phyloP scores from a whole-genome alignment of 805 yeast species.

The Kodamaea hsintzibuensis region DNA sequence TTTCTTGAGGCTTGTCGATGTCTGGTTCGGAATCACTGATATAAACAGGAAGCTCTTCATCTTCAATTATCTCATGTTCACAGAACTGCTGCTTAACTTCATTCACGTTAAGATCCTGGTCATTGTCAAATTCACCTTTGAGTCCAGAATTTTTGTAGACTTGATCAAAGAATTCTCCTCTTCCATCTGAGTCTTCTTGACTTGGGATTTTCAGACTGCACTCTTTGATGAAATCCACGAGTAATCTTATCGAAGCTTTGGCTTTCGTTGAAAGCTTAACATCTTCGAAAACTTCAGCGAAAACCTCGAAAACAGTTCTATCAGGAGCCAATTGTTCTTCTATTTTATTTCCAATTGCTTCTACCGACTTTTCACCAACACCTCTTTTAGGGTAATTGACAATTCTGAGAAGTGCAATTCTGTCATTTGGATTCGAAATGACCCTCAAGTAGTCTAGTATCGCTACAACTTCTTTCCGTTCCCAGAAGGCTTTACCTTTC shows the following conservation, averaged over 20 bases:
- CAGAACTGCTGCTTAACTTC: conserved; percentile 41
- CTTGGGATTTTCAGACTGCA: conserved; percentile 15
- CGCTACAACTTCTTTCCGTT: conserved; percentile 62
- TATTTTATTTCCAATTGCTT: conserved; percentile 25
- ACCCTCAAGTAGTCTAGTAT: conserved; percentile 67
- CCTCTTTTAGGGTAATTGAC: conserved; percentile 66
- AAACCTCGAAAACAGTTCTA: background rate
- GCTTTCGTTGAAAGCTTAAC: conserved; percentile 16
- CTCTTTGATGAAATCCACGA: conserved; percentile 26
- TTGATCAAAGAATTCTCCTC: conserved; percentile 20
- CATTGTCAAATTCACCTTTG: conserved; percentile 25
- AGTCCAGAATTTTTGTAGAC: conserved; percentile 32
- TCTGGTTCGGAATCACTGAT: background rate
- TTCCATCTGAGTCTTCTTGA: conserved; percentile 10
- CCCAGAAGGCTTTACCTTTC: conserved; percentile 82
- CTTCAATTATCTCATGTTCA: conserved; percentile 33
- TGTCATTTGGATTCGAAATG: conserved; percentile 58
- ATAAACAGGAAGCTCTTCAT: background rate
- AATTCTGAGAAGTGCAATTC: conserved; percentile 57
- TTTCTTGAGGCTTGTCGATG: conserved; percentile 3
- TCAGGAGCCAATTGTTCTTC: background rate
- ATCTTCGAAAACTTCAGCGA: background rate
- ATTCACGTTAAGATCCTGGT: conserved; percentile 36
- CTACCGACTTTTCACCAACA: conserved; percentile 57
- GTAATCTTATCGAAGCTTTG: conserved; percentile 20